These are phyloP conservation scores for Styphnolobium japonicum DNA, from an alignment of 306 rosid species.

Conservation along the genomic window DNA sequence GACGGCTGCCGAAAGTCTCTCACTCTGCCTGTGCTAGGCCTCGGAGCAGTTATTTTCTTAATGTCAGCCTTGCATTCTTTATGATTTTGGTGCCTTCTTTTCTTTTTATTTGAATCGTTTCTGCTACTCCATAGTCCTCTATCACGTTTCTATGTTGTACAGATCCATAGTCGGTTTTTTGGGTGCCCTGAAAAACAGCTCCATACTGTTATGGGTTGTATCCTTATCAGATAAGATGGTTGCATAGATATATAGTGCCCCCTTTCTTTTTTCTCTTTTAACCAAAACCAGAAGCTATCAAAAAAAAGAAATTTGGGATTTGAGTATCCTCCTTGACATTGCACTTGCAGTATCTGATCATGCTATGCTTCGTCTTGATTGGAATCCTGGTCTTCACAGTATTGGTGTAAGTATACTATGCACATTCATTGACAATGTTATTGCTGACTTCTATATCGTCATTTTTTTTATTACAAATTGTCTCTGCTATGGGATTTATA, in stretches of 20 bases:
- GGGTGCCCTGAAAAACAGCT: conserved; percentile 76
- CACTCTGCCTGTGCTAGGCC: conserved; percentile 68
- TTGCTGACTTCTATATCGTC: background rate
- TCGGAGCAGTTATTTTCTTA: conserved; percentile 80
- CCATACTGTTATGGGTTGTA: conserved; percentile 85
- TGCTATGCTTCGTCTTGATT: conserved; percentile 70
- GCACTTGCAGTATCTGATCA: conserved; percentile 67
- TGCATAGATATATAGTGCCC: background rate
- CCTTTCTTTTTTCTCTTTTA: background rate
- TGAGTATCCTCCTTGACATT: conserved; percentile 52
- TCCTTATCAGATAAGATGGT: conserved; percentile 42
- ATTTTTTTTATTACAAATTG: background rate
- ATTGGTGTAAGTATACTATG: conserved; percentile 75
- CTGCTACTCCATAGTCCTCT: background rate
- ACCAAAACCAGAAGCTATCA: background rate
- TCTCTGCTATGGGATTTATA: background rate
- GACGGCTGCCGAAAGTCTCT: conserved; percentile 88
- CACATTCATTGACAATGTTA: background rate
- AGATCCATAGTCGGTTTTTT: conserved; percentile 90
- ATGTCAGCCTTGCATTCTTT: conserved; percentile 46
- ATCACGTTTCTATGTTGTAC: conserved; percentile 27
- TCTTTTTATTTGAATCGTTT: background rate
- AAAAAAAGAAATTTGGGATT: background rate
- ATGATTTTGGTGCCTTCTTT: conserved; percentile 2
- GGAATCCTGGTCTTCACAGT: conserved; percentile 90